Conservation (phyloP, 2,329 filamentous ascomycete genomes). For the Esteya vermicola region DNA sequence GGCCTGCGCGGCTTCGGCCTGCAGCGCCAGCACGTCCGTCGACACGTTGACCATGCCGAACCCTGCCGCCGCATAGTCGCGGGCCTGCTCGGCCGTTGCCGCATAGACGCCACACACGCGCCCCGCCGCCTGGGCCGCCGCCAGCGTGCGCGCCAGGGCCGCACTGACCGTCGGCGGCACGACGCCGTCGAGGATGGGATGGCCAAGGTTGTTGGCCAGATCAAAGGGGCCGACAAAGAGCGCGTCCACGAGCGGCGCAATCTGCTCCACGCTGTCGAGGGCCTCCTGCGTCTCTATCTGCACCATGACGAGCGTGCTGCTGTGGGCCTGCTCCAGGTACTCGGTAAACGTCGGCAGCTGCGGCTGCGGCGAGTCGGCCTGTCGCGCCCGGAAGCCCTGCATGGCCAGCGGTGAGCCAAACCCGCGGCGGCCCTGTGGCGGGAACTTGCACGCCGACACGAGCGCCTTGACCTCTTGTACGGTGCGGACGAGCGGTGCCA, state of each 20-base stretch:
- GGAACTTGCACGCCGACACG: constrained; percentile 40
- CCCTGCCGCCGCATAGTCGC: constrained; percentile 36
- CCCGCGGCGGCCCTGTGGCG: constrained; percentile 36
- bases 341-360: constrained; percentile 34
- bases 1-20: constrained; percentile 28
- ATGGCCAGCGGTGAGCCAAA: constrained; percentile 41
- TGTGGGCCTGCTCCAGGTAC: constrained; percentile 42
- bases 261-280: constrained; percentile 44
- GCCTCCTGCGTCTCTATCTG: constrained; percentile 55
- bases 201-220: constrained; percentile 47
- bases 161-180: constrained; percentile 43
- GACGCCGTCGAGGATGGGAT: constrained; percentile 45
- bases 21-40: constrained; percentile 39
- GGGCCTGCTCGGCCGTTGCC: constrained; percentile 40
- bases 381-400: constrained; percentile 26
- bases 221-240: constrained; percentile 55
- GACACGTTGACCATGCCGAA: constrained; percentile 49
- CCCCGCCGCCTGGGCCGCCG: constrained; percentile 43
- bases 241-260: constrained; percentile 48
- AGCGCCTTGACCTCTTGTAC: constrained; percentile 35
- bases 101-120: constrained; percentile 54
- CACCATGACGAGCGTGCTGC: constrained; percentile 46
- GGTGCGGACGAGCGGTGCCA: constrained; percentile 40
- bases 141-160: constrained; percentile 43
- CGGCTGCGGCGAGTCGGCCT: not conserved